A percentile compares a stretch with the other conserved stretches of the same genome.
Evolutionary conservation across 2,329 filamentous ascomycete species (phyloP).

Genomic region (Curvularia lunata): DNA sequence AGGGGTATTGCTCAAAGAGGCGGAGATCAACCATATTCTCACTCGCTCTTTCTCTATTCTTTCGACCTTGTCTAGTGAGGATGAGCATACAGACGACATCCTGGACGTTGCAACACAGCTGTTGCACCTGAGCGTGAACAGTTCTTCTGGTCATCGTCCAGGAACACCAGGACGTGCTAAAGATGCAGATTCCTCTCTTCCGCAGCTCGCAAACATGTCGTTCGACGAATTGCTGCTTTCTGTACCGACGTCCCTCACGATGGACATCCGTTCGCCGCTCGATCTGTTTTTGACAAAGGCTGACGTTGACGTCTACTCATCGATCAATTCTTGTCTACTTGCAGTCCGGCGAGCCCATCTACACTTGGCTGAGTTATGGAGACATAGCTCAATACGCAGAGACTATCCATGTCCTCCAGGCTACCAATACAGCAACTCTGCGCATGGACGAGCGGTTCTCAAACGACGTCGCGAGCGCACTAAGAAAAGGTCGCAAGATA

Average conservation of each 20-base stretch:
- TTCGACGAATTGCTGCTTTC: constrained; percentile 87
- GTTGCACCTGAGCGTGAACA: constrained; percentile 70
- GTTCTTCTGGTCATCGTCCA: constrained; percentile 46
- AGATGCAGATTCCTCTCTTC: constrained; percentile 38
- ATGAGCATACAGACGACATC: constrained; percentile 75
- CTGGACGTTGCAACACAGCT: constrained; percentile 83
- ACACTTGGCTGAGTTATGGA: constrained; percentile 85
- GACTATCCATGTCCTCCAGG: constrained; percentile 75
- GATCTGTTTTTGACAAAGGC: constrained; percentile 82
- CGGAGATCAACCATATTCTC: constrained; percentile 80
- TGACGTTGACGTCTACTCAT: constrained; percentile 80
- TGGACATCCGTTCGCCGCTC: constrained; percentile 78
- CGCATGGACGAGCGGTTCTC: constrained; percentile 66
- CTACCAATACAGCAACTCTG: constrained; percentile 67
- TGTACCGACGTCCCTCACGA: constrained; percentile 70
- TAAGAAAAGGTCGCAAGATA: constrained; percentile 66
- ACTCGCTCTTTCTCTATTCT: constrained; percentile 80
- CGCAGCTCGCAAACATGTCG: constrained; percentile 54
- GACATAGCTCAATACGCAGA: constrained; percentile 76
- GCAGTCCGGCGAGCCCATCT: constrained; percentile 86
- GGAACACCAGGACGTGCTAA: constrained; percentile 51
- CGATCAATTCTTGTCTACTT: constrained; percentile 86
- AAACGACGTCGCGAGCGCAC: constrained; percentile 68
- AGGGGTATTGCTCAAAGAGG: constrained; percentile 78
- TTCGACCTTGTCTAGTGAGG: constrained; percentile 76